Conservation (phyloP, 164 flowering plant species). For the Kalanchoe fedtschenkoi region DNA sequence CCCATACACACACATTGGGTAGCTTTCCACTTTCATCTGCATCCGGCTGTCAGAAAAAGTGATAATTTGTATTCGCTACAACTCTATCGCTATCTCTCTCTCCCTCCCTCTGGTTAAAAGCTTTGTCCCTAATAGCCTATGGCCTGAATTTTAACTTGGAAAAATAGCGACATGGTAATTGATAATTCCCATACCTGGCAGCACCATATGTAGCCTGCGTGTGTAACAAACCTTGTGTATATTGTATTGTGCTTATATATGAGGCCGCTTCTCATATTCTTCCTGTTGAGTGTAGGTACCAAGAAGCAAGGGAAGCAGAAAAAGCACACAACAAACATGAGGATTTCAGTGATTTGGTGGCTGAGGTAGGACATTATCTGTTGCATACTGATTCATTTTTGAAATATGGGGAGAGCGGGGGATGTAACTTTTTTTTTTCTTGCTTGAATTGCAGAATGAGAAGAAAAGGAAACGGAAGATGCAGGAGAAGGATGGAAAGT, state of each 20-base stretch:
- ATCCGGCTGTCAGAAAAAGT: no score
- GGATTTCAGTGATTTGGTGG: constrained; percentile 99
- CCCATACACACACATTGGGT: no score
- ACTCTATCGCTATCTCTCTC: no score
- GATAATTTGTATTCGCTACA: no score
- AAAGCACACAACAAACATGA: constrained; percentile 74
- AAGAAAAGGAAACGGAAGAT: constrained; percentile 4
- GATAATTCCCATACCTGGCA: no score
- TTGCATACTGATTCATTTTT: no score
- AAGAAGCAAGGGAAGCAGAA: constrained; percentile 97
- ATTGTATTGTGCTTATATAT: no score
- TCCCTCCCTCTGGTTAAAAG: no score
- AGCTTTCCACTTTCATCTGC: no score
- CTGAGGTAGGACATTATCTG: constrained; percentile 46
- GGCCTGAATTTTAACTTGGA: background rate
- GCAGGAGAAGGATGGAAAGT: constrained; percentile 4
- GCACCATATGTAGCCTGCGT: background rate
- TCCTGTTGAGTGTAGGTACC: constrained; percentile 41
- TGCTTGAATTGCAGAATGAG: constrained; percentile 5
- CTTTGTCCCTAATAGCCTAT: background rate
- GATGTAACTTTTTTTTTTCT: no score
- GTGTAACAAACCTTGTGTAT: no score
- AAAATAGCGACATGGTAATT: background rate
- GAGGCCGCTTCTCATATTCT: background rate
- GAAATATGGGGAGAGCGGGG: no score